These are phyloP conservation scores for Hericium coralloides DNA, from an alignment of 768 basidiomycete genomes.

Conservation along the genomic window DNA sequence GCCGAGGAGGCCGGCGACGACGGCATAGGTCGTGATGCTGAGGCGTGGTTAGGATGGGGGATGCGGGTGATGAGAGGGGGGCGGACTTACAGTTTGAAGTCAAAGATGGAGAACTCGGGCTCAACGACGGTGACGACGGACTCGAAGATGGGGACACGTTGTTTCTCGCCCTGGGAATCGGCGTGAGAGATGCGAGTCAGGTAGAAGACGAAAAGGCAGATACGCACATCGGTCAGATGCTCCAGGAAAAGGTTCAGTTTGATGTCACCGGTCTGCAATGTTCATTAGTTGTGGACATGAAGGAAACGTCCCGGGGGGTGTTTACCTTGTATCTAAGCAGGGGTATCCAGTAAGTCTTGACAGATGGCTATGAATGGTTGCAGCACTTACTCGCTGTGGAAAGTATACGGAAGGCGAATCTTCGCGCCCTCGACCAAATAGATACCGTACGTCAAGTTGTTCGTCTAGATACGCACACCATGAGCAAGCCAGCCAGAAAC, in stretches of 20 bases:
- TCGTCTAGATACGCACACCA: slow-evolving; percentile 37
- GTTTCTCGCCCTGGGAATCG: slow-evolving; percentile 37
- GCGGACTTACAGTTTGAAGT: slow-evolving; percentile 63
- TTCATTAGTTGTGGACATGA: no score
- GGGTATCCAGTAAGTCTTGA: background rate
- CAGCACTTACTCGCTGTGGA: slow-evolving; percentile 71
- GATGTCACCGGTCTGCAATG: slow-evolving; percentile 19
- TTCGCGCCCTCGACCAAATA: slow-evolving; percentile 47
- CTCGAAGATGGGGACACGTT: slow-evolving; percentile 65
- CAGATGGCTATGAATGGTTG: background rate
- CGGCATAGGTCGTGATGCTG: slow-evolving; percentile 58
- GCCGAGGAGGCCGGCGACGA: slow-evolving; percentile 55
- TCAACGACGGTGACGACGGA: slow-evolving; percentile 74
- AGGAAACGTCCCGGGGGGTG: background rate
- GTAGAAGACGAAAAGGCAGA: background rate
- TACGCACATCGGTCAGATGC: slow-evolving; percentile 49
- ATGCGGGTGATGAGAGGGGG: background rate
- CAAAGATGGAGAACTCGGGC: slow-evolving; percentile 68
- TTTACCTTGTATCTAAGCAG: slow-evolving; percentile 10
- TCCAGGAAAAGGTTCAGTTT: slow-evolving; percentile 74
- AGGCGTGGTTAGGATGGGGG: slow-evolving; percentile 11
- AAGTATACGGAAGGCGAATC: slow-evolving; percentile 59
- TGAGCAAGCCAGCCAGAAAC: background rate
- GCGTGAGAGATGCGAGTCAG: background rate
- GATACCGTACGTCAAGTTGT: slow-evolving; percentile 42